Base-by-base conservation (phyloP, 2,329 filamentous ascomycete genomes). In the Ilyonectria destructans region DNA sequence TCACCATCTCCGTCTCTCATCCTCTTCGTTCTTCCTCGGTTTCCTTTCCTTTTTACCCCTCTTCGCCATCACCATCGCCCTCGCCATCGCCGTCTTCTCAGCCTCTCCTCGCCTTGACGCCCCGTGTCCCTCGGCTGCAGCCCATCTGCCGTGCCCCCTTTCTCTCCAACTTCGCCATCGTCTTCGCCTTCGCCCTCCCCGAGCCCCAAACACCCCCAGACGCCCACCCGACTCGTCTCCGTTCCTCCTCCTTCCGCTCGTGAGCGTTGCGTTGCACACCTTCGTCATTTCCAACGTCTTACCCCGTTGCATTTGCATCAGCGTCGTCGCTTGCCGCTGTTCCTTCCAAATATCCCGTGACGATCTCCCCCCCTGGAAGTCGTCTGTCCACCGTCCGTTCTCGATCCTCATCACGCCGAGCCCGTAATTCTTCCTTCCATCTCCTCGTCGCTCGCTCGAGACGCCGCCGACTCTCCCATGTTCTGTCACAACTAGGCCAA, bases 111-210 rank as follows among this genome's bases (percentile, higher is more conserved):
- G 64, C 61, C 72, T 69, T 68, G 68, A 73, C 71, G 60, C 71
- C 66, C 69, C 60, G 67, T 73, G 51, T 67, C 55, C 58, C 66
- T 56, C 58, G 69, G 70, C 66, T 68, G 72, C 67, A 71, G 61
- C 58, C 67, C 69, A 70, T 68, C 70, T 74, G 72, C 69, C 69
- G 71, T 77, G 73, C 77, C 80, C 74, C 77, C 78, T 81, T 80
- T 75, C 74, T 77, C 70, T 61, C 61, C 75, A 71, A 67, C 71
- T 55, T 76, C 74, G 72, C 65, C 68, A 13, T 61, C 58, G 23
- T 31, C 43, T 21, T 59, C 40, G 43, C 17, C 40, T 46, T 75
- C 68, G 72, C 65, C 68, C 67, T 71, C 59, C 46, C 71, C 68
- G 67, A 74, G 72, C 71, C 73, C 63, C 69, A 56, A 69, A 64